phyloP scores from a whole-genome alignment of 2,329 filamentous ascomycete species.

The Polytolypa hystricis region DNA sequence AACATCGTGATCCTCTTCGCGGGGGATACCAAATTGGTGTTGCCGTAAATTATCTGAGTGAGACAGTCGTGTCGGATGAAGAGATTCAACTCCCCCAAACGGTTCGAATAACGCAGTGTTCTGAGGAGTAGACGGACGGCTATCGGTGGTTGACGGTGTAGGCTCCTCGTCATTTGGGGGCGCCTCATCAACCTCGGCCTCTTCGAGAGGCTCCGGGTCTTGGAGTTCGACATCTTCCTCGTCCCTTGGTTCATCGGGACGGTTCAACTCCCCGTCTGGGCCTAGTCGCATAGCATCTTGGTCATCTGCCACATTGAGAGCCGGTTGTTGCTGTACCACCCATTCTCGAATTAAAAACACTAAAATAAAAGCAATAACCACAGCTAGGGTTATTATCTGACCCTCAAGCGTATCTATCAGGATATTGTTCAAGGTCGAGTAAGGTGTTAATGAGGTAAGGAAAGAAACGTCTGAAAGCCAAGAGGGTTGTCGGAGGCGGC shows the following conservation, averaged over 20 bases:
- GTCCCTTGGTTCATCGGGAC: background rate
- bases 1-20: background rate
- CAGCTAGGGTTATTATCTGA: constrained; percentile 81
- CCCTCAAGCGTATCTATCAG: constrained; percentile 81
- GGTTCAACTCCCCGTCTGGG: constrained; percentile 25
- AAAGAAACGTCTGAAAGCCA: constrained; percentile 50
- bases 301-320: constrained; percentile 63
- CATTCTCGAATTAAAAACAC: constrained; percentile 94
- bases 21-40: background rate
- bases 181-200: background rate
- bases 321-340: constrained; percentile 94
- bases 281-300: constrained; percentile 40
- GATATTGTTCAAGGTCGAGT: constrained; percentile 61
- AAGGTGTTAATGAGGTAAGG: constrained; percentile 50
- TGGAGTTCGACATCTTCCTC: background rate
- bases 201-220: background rate
- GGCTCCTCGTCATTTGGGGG: background rate
- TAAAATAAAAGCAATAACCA: constrained; percentile 91
- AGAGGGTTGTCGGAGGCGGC: constrained; percentile 32
- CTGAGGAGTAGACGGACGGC: background rate
- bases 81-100: background rate
- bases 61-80: background rate
- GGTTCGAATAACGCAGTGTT: background rate
- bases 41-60: background rate
- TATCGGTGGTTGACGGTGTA: background rate